Evolutionary conservation across 2,329 filamentous ascomycete genomes (phyloP), one percentile per base, ranked within the genome.

Genomic region (Ophiostoma quercus): DNA sequence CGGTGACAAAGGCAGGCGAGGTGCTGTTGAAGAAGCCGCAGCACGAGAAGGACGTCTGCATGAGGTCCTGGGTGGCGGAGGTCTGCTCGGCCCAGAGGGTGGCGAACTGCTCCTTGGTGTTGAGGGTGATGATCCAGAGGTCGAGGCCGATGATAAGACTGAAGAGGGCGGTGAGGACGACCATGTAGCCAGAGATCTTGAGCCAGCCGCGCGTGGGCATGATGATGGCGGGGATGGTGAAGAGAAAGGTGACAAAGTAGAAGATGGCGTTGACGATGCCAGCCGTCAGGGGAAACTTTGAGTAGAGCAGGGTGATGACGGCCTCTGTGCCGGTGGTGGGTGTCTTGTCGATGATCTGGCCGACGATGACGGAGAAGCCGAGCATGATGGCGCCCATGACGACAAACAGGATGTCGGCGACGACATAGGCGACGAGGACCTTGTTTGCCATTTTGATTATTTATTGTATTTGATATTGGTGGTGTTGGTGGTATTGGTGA

Each of bases 21-120:
- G 88, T 90, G 78, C 85, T 87, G 80, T 93, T 92, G 74, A 86
- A 80, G 80, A 92, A 95, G 72, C 92, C 92, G 75, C 92, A 95
- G 85, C 92, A 95, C 75, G 87, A 78, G 77, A 94, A 94, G 76
- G 85, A 83, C 74, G 86, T 84, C 79, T 95, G 91, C 77, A 95
- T 83, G 69, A 94, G 80, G 73, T 85, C 86, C 78, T 93, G 90
- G 3, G 88, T 82, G 1, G 79, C 74, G 0, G 83, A 75, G 2
- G 84, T 76, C 78, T 91, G 87, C 5, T 79, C 76, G 32, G 81
- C 80, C 85, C 90, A 95, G 68, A 90, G 82, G 1, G 79, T 76
- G 70, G 79, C 81, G 71, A 94, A 86, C 72, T 86, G 85, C 51
- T 84, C 82, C 76, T 89, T 86, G 65, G 89, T 89, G 74, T 83